phyloP scores from a whole-genome alignment of 768 basidiomycete genomes.

The Mycena capillaripes region DNA sequence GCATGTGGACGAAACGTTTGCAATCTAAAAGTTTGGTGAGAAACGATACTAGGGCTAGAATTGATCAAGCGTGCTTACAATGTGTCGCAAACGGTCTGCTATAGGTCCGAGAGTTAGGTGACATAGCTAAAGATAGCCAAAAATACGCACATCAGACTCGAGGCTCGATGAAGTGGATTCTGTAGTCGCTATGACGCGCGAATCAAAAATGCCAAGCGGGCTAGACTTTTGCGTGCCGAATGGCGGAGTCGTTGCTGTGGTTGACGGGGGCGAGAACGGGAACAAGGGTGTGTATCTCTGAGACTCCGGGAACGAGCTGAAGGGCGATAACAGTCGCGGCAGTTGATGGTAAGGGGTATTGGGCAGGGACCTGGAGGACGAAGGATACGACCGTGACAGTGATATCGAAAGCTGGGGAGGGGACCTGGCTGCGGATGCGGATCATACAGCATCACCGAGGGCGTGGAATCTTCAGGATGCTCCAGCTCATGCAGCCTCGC shows the following conservation, averaged over 20 bases:
- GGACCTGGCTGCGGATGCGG: conserved; percentile 27
- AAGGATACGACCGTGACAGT: too few species aligned
- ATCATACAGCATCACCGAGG: conserved; percentile 33
- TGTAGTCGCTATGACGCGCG: not conserved
- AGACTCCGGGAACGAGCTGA: conserved; percentile 32
- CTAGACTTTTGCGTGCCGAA: conserved; percentile 1
- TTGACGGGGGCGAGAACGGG: conserved; percentile 50
- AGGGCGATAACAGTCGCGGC: conserved; percentile 14
- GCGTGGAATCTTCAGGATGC: conserved; percentile 42
- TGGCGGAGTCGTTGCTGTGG: conserved; percentile 3
- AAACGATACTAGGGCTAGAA: too few species aligned
- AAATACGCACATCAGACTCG: conserved; percentile 17
- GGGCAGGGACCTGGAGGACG: too few species aligned
- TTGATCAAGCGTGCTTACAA: too few species aligned
- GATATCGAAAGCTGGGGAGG: too few species aligned
- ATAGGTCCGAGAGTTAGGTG: too few species aligned
- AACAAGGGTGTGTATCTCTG: conserved; percentile 42
- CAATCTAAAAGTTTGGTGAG: conserved; percentile 55
- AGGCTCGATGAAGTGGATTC: conserved; percentile 12
- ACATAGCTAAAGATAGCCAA: not conserved
- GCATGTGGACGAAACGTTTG: conserved; percentile 72
- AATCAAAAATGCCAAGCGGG: conserved; percentile 31
- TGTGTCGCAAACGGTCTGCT: too few species aligned
- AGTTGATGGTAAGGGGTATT: conserved; percentile 12
- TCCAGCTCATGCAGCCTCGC: conserved; percentile 55